Base-by-base conservation (phyloP, 2,329 filamentous ascomycete species). In the Ceratocystis harringtonii region DNA sequence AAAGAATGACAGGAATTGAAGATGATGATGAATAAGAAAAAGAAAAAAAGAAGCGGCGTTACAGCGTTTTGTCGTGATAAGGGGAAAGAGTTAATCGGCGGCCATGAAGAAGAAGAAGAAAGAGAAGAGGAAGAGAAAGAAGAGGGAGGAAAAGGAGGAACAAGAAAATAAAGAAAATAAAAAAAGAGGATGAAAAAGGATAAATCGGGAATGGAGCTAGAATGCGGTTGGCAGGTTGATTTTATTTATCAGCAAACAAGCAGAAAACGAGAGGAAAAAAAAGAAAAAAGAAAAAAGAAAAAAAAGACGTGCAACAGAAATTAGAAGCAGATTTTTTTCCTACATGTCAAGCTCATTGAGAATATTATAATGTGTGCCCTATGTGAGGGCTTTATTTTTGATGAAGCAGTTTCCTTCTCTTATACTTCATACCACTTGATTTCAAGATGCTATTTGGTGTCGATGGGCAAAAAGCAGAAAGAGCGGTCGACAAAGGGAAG, bases 101-200 rank as follows among this genome's bases (percentile, higher is more conserved):
- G 52, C 41, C 45, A 57, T 58, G 57, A 36, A 63, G 48, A 61
- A 61, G 43, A 60, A 50, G 41, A 67, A 65, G 62, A 68, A 52
- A 41, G 55, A 36, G 45, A 22, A 44, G 48, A 57, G 25, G 28
- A 63, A 55, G 43, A 28, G 28, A 58, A 58, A 12, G 30, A 64
- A 28, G 32, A 57, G 25, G 8, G 17, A 28, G n/a, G 44, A 58
- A 57, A 22, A 57, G 52, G 44, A 63, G 43, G 48, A 44, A 15
- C 36, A n/a, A 22, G 44, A 25, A 30, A 63, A 36, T 17, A 48
- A 48, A 48, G 48, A 50, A 30, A 6, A 17, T 36, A 28, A 22
- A 55, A 30, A 57, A 41, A 25, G 43, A 52, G 62, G n/a, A 55
- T 43, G n/a, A 55, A 55, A 41, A 55, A 64, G 19, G 32, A 55